Base-by-base conservation (phyloP, 2,329 filamentous ascomycete species). In the Alternaria panax region DNA sequence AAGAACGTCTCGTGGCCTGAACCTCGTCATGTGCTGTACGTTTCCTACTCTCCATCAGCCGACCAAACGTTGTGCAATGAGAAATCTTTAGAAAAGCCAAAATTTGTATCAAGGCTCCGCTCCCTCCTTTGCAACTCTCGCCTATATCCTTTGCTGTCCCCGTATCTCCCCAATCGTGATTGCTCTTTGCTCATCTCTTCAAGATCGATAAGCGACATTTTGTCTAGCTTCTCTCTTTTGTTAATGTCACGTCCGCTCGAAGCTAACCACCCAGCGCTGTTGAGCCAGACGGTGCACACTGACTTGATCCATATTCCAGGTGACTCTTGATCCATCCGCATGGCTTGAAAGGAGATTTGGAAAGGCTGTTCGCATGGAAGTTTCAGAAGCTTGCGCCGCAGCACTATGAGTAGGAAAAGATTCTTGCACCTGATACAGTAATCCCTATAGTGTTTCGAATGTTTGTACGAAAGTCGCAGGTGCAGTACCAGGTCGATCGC, bases 351-450 rank as follows among this genome's bases (percentile, higher is more conserved):
- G 25, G 24, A 12, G 20, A 52, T 24, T 28, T 27, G 34, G 34
- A 52, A 52, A 25, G 50, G 50, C 18, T 12, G n/a, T 22, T 52
- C 22, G 11, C 36, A 52, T 1, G 50, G 50, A 7, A 52, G 50
- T 27, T 25, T 36, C 7, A 42, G 34, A 1, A 5, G n/a, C 28
- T 27, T 40, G 22, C 50, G 50, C 36, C 38, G 24, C 24, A 28
- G 2, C n/a, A 52, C 34, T 27, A 57, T 46, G 22, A 34, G 14
- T 18, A 38, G 27, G 47, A 52, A 57, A 18, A 51, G 22, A 11
- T 12, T 24, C n/a, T 30, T 27, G 38, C 47, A 52, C 22, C 25
- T 52, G 16, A 27, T n/a, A n/a, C 48, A 41, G 28, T 18, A 45
- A 11, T 45, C 18, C 8, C 14, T 12, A 25, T 45, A 45, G 42